Conservation (phyloP, 2,329 filamentous ascomycete genomes). For the Aspergillus calidoustus region DNA sequence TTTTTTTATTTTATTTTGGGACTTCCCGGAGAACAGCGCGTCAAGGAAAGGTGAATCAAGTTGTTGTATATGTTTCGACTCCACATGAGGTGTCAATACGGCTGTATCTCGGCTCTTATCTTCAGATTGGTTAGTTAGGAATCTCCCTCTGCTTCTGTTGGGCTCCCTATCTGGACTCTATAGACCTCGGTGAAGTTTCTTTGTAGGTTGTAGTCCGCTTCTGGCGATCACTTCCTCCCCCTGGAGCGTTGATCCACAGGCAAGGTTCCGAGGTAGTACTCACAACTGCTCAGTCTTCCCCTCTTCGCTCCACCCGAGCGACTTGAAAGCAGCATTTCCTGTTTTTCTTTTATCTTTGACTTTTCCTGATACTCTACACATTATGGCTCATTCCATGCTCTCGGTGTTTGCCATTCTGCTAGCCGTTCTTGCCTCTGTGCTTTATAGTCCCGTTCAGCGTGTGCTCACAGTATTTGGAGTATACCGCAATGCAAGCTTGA, state of each 20-base stretch:
- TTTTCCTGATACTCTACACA: not conserved
- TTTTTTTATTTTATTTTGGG: conserved; percentile 5
- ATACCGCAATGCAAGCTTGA: conserved; percentile 18
- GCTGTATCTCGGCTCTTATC: conserved; percentile 12
- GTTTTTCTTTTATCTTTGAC: not conserved
- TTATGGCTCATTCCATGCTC: conserved; percentile 1
- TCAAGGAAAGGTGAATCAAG: conserved; percentile 15
- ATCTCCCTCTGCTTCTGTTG: not conserved
- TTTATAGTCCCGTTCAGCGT: conserved; percentile 1
- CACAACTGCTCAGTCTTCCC: not conserved
- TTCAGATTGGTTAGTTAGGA: conserved; percentile 15
- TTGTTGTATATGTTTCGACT: conserved; percentile 2
- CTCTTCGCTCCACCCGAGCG: not conserved
- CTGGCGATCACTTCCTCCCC: not conserved
- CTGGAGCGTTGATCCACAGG: not conserved
- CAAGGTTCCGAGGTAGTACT: not conserved
- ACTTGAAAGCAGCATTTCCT: not conserved
- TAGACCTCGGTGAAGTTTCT: not conserved
- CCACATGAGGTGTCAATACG: not conserved
- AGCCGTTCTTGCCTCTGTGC: conserved; percentile 21
- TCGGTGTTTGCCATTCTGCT: conserved; percentile 13
- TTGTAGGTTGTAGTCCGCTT: not conserved
- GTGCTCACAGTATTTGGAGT: conserved; percentile 29
- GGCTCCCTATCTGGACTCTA: not conserved
- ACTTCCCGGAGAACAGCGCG: conserved; percentile 4